Evolutionary conservation across 495 filamentous ascomycete species (phyloP).

Genomic region (Usnea hakonensis): DNA sequence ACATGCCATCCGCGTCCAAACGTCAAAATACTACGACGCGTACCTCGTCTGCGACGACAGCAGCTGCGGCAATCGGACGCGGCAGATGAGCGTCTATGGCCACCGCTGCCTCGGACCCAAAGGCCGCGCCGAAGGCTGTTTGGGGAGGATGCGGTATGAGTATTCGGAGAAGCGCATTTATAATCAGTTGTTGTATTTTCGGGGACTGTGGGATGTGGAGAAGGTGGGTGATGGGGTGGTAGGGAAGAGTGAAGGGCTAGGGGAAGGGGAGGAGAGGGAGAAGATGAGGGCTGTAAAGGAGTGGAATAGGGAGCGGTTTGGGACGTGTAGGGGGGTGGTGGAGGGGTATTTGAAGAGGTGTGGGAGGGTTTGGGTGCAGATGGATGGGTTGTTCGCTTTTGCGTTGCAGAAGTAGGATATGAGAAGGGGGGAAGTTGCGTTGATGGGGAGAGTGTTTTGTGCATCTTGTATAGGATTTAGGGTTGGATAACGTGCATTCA

Average conservation of each 20-base stretch:
- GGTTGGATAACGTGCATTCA: conserved; percentile 5
- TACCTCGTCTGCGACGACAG: conserved; percentile 88
- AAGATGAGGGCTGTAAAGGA: conserved; percentile 62
- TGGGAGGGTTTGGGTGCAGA: conserved; percentile 91
- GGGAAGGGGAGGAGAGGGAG: conserved; percentile 48
- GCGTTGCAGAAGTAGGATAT: conserved; percentile 34
- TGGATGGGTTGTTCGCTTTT: conserved; percentile 83
- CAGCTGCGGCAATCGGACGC: conserved; percentile 75
- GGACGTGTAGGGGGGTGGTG: conserved; percentile 65
- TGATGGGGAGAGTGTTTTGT: background rate
- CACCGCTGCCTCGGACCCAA: conserved; percentile 79
- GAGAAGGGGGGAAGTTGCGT: background rate
- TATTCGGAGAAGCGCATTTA: conserved; percentile 82
- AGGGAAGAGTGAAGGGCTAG: conserved; percentile 36
- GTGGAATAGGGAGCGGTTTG: conserved; percentile 71
- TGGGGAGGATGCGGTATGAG: conserved; percentile 85
- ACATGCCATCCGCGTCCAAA: conserved; percentile 65
- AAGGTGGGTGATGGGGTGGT: conserved; percentile 20
- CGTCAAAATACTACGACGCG: conserved; percentile 80
- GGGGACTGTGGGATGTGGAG: conserved; percentile 83
- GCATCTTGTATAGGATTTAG: background rate
- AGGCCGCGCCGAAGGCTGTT: conserved; percentile 72
- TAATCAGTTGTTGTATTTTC: conserved; percentile 88
- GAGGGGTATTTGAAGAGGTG: conserved; percentile 86
- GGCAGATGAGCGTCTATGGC: conserved; percentile 88